Percentiles rank a stretch among this genome's conserved stretches.
phyloP scores from a whole-genome alignment of 2,329 filamentous ascomycete genomes.

The Podosphaera aphanis region DNA sequence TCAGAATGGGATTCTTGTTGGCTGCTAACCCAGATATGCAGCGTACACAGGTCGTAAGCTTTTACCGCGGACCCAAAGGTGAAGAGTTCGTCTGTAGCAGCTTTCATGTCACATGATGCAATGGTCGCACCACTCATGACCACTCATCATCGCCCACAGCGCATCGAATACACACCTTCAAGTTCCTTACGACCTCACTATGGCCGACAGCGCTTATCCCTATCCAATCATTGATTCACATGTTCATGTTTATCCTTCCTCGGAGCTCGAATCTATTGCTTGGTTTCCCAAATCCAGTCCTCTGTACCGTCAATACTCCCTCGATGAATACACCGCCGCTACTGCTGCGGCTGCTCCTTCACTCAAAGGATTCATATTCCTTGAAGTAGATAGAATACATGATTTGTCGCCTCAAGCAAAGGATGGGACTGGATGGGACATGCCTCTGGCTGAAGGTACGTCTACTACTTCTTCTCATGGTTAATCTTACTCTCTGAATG shows the following conservation, averaged over 20 bases:
- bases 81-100: no score
- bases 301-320: conserved; percentile 20
- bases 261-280: conserved; percentile 39
- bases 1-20: no score
- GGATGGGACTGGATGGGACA: conserved; percentile 34
- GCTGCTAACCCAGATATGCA: no score
- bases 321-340: conserved; percentile 12
- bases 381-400: conserved; percentile 59
- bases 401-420: conserved; percentile 24
- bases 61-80: no score
- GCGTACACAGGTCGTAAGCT: no score
- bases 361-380: conserved; percentile 51
- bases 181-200: no score
- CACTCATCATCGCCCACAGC: background rate
- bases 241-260: conserved; percentile 63
- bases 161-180: no score
- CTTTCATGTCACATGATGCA: background rate
- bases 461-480: background rate
- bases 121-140: no score
- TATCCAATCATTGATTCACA: conserved; percentile 62
- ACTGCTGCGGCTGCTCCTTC: conserved; percentile 15
- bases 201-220: conserved; percentile 11
- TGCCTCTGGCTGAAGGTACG: conserved; percentile 38
- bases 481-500: background rate
- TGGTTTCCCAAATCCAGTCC: conserved; percentile 40